Evolutionary conservation across 495 filamentous ascomycete genomes (phyloP), one percentile per base, ranked within the genome.

Genomic region (Penicillium subrubescens): DNA sequence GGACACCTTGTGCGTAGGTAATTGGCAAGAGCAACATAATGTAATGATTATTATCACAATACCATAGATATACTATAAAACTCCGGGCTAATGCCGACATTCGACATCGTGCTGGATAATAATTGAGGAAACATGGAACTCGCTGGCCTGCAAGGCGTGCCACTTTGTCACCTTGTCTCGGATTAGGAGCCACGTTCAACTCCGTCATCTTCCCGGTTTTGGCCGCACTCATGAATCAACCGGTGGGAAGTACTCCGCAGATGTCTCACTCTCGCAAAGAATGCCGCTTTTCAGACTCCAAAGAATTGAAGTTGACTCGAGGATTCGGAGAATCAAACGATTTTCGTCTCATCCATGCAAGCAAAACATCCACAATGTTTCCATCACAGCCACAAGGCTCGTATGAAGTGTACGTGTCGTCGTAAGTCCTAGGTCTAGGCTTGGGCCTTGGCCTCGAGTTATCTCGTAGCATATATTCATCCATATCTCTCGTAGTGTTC

Each of bases 131-230:
- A 3, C 2, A 33, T 27, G 25, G 25, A 33, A 6, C 31, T 33
- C 8, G 31, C 31, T 33, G 31, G 31, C 31, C 1, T 33, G 31
- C 31, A 33, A 31, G 25, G 17, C 48, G 2, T 31, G 27, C 48
- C 48, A 52, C 25, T 41, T 43, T 59, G 41, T 27, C 19, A 59
- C 6, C 15, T 50, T 61, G 63, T 65, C 58, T 65, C 63, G 58
- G 51, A 31, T 48, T 5, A 53, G 54, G 23, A 19, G 12, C 57
- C 51, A 25, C 27, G 54, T 33, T 55, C 15, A 58, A 31, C 14
- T 15, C 48, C 27, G 27, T 27, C 25, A 29, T 15, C 23, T 0
- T 7, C 14, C 25, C 48, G 27, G 48, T 29, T 52, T 29, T 52
- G 25, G 25, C 15, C 48, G 48, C 25, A 27, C 29, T 2, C 12